phyloP scores from a whole-genome alignment of 495 filamentous ascomycete genomes.

The Penicillium canescens region DNA sequence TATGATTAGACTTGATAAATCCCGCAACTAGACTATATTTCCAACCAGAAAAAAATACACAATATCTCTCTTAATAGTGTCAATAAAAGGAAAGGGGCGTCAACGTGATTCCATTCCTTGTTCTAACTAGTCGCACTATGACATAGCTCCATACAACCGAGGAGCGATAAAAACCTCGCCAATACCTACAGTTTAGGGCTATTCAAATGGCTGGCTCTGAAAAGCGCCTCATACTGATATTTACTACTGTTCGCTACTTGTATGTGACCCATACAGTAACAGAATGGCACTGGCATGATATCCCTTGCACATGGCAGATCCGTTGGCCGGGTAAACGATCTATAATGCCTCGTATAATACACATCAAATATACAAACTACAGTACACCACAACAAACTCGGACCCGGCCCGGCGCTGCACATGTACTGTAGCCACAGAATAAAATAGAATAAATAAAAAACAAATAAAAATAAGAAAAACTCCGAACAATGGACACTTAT shows the following conservation, averaged over 20 bases:
- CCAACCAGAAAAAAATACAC: too few species aligned
- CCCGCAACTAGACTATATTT: too few species aligned
- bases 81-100: not conserved
- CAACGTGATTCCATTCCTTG: not conserved
- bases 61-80: too few species aligned
- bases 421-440: too few species aligned
- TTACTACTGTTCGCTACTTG: not conserved
- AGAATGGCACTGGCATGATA: not conserved
- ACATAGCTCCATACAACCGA: not conserved
- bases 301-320: not conserved
- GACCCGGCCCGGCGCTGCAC: too few species aligned
- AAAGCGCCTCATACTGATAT: slow-evolving; percentile 1
- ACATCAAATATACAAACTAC: not conserved
- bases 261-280: not conserved
- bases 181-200: not conserved
- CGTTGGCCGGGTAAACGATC: not conserved
- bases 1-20: too few species aligned
- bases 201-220: not conserved
- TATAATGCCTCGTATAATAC: slow-evolving; percentile 3
- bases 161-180: slow-evolving; percentile 6
- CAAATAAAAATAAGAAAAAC: too few species aligned
- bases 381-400: not conserved
- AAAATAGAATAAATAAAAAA: too few species aligned
- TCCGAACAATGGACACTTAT: too few species aligned
- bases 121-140: not conserved